Evolutionary conservation across 2,329 filamentous ascomycete species (phyloP).

Genomic region (Emericellopsis atlantica): DNA sequence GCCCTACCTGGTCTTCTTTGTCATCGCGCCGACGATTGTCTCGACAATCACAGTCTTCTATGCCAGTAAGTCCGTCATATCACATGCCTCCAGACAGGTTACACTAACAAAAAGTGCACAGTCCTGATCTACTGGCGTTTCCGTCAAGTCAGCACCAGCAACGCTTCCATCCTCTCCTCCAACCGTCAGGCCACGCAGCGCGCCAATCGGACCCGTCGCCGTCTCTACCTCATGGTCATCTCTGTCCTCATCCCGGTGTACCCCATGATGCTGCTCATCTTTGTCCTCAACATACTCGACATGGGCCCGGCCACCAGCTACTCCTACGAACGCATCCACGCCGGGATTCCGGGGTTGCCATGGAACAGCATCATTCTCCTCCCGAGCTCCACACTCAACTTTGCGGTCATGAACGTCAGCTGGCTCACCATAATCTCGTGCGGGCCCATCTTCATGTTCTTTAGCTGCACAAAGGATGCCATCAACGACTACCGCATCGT

Average conservation of each 20-base stretch:
- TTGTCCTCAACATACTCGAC: slow-evolving; percentile 25
- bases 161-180: slow-evolving; percentile 22
- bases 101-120: slow-evolving; percentile 8
- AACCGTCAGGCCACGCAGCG: slow-evolving; percentile 27
- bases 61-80: slow-evolving; percentile 26
- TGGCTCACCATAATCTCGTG: slow-evolving; percentile 36
- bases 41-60: slow-evolving; percentile 30
- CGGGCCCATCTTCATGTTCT: slow-evolving; percentile 37
- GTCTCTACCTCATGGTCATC: slow-evolving; percentile 43
- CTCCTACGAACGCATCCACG: slow-evolving; percentile 28
- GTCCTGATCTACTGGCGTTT: slow-evolving; percentile 35
- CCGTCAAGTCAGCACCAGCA: slow-evolving; percentile 28
- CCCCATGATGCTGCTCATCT: slow-evolving; percentile 29
- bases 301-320: slow-evolving; percentile 19
- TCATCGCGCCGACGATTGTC: slow-evolving; percentile 30
- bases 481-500: slow-evolving; percentile 31
- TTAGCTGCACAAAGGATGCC: slow-evolving; percentile 42
- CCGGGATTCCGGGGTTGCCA: slow-evolving; percentile 19
- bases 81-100: not conserved
- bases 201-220: slow-evolving; percentile 32
- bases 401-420: slow-evolving; percentile 27
- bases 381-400: slow-evolving; percentile 24
- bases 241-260: slow-evolving; percentile 38
- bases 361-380: slow-evolving; percentile 35
- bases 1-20: slow-evolving; percentile 34